Percentiles rank a stretch among this genome's conserved stretches.
Conservation (phyloP, 257 asterid species). For the Striga asiatica region DNA sequence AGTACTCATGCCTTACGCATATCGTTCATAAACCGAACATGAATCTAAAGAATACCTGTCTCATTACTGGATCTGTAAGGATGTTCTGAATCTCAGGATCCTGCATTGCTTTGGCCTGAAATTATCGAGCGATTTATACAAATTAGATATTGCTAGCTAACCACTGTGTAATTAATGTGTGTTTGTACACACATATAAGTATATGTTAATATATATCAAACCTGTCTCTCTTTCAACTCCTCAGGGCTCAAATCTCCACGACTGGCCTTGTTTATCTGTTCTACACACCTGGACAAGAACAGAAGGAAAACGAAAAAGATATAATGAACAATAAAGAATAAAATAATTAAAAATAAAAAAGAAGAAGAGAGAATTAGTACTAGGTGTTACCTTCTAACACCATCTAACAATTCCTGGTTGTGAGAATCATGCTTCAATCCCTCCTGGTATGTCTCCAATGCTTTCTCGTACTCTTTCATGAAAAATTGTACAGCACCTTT, state of each 20-base stretch:
- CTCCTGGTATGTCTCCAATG: slow-evolving; percentile 79
- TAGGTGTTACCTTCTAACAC: slow-evolving; percentile 54
- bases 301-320: not conserved
- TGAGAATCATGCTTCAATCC: slow-evolving; percentile 79
- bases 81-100: slow-evolving; percentile 94
- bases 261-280: slow-evolving; percentile 75
- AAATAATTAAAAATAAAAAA: too few relatives aligned
- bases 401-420: slow-evolving; percentile 75
- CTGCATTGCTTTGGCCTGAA: slow-evolving; percentile 86
- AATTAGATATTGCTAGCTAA: too few relatives aligned
- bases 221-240: slow-evolving; percentile 98
- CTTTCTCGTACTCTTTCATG: slow-evolving; percentile 87
- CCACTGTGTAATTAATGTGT: too few relatives aligned
- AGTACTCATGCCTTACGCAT: too few relatives aligned
- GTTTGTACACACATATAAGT: too few relatives aligned
- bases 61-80: slow-evolving; percentile 88
- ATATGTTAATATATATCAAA: slow-evolving; percentile 8
- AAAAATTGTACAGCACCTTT: slow-evolving; percentile 84
- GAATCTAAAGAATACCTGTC: slow-evolving; percentile 46
- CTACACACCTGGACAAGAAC: slow-evolving; percentile 51
- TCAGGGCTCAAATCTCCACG: slow-evolving; percentile 92
- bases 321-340: not conserved
- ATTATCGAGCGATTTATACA: not conserved
- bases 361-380: not conserved
- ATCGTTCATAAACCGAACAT: too few relatives aligned